phyloP scores from a whole-genome alignment of 768 basidiomycete species.

The Lentinula sp. region DNA sequence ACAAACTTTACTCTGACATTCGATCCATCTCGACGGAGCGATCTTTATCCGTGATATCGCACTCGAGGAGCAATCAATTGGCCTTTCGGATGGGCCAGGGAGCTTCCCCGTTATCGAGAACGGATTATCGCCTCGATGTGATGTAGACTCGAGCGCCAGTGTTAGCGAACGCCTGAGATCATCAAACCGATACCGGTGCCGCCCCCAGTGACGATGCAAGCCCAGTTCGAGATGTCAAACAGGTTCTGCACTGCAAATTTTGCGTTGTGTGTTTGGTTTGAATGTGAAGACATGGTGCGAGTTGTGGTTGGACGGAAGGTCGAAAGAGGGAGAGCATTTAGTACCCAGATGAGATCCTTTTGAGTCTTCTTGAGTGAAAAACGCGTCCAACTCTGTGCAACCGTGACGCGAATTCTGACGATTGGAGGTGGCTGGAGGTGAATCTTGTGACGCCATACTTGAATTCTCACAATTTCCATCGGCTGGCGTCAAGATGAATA shows the following conservation, averaged over 20 bases:
- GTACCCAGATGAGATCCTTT: background rate
- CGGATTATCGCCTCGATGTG: constrained; percentile 25
- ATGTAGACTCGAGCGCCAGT: constrained; percentile 39
- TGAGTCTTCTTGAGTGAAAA: background rate
- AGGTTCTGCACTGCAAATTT: background rate
- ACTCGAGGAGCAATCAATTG: background rate
- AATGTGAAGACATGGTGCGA: background rate
- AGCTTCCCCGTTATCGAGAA: constrained; percentile 16
- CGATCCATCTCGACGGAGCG: constrained; percentile 16
- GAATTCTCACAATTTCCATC: too few relatives aligned
- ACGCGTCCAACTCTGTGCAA: too few relatives aligned
- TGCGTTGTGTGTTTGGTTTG: background rate
- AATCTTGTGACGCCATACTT: too few relatives aligned
- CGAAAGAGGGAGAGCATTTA: background rate
- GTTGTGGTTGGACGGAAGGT: background rate
- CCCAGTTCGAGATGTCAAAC: background rate
- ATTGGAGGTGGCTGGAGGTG: too few relatives aligned
- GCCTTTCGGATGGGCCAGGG: background rate
- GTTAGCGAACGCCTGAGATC: constrained; percentile 35
- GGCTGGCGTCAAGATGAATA: too few relatives aligned
- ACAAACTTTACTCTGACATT: constrained; percentile 28
- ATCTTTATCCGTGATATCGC: background rate
- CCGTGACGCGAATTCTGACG: background rate
- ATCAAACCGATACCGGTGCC: constrained; percentile 27
- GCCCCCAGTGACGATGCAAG: background rate